Base-by-base conservation (phyloP, 139 green algal genomes). In the Chlamydomonas applanata region DNA sequence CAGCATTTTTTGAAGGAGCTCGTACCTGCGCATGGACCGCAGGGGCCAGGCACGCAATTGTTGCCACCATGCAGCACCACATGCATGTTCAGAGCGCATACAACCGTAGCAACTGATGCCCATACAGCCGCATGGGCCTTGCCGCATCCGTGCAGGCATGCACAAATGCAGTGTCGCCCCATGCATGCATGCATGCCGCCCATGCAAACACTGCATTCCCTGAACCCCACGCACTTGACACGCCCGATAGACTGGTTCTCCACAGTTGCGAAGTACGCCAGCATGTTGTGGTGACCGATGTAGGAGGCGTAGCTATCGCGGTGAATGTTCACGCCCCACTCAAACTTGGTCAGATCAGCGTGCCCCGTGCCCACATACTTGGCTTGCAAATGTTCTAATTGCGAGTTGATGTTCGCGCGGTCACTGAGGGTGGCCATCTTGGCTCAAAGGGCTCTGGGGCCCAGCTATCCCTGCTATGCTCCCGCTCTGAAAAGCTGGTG, bases 271-370 rank as follows among this genome's bases (percentile, higher is more conserved):
- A 97, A 96, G 86, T 99, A 99, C 0, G 83, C 64, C 3, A 97
- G 63, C 78, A 98, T 88, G 32, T 89, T 80, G 71, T 97, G 89
- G 69, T 98, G 92, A 4, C 95, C 96, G 0, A 98, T 82, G 76
- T 98, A 97, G 1, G 89, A 97, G 0, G 96, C 94, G 69, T 97
- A 97, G 76, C 91, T 98, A 86, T 99, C 96, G 1, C 96, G 79
- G 74, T 99, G 95, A 16, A 99, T 94, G 84, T 98, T 99, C 5
- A 98, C 75, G 3, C 90, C 87, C 96, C 96, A 99, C 87, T 99
- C 96, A 65, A 97, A 98, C 71, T 91, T 76, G 7, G 73, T 83
- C 25, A 83, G 24, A 52, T 86, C 81, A 0, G 81, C 76, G 60
- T 87, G 75, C 1, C 94, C 95, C 0, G 96, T 99, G 69, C 96